A percentile compares a stretch with the other conserved stretches of the same genome.
phyloP scores from a whole-genome alignment of 257 asterid genomes.

The Ajuga chamaepitys region DNA sequence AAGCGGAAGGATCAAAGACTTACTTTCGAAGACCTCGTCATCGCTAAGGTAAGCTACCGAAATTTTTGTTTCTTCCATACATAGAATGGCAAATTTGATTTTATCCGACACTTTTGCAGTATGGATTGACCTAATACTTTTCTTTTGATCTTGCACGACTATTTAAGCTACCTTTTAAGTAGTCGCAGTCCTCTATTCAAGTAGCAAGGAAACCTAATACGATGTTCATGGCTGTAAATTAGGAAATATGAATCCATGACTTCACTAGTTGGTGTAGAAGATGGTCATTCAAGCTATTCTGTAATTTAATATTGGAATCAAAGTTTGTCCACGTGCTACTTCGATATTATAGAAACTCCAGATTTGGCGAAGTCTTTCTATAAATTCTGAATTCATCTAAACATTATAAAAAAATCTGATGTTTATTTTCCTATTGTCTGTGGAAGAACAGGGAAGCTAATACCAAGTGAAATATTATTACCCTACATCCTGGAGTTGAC shows the following conservation, averaged over 20 bases:
- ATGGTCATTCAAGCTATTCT: not conserved
- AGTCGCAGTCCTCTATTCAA: not conserved
- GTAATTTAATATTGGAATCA: not conserved
- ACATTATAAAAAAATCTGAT: not conserved
- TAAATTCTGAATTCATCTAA: not conserved
- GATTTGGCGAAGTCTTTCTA: not conserved
- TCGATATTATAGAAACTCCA: too few species aligned
- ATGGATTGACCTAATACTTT: not conserved
- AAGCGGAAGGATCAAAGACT: slow-evolving; percentile 67
- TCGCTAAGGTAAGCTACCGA: slow-evolving; percentile 58
- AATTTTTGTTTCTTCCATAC: not conserved
- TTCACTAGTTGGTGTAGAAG: not conserved
- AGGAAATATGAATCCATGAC: not conserved
- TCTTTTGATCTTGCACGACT: not conserved
- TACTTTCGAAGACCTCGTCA: slow-evolving; percentile 77
- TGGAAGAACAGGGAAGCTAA: not conserved
- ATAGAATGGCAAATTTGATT: not conserved
- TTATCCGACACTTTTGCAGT: not conserved
- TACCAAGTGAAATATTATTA: not conserved
- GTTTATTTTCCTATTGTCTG: not conserved
- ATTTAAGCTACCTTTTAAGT: not conserved
- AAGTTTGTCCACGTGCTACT: too few species aligned
- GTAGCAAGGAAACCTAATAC: not conserved
- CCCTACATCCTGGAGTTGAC: too few species aligned
- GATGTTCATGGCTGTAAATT: not conserved